Percentiles rank a stretch among this genome's conserved stretches.
phyloP scores from a whole-genome alignment of 345 rosid genomes.

The Eucalyptus guilfoylei region DNA sequence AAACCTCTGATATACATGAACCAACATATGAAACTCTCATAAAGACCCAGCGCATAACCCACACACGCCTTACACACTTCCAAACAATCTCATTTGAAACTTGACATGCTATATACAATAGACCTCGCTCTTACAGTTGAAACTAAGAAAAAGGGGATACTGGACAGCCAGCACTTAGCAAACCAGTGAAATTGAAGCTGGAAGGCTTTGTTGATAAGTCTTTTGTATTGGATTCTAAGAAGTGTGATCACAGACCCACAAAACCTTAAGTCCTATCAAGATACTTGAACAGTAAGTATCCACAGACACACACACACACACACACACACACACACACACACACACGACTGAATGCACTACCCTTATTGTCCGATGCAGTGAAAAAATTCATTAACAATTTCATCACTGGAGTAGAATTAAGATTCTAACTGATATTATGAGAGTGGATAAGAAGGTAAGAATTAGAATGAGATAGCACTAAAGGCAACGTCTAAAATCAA shows the following conservation, averaged over 20 bases:
- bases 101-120: not conserved
- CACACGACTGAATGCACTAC: not conserved
- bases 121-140: not conserved
- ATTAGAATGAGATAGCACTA: not conserved
- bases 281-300: not conserved
- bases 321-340: not conserved
- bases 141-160: not conserved
- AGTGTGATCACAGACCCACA: not conserved
- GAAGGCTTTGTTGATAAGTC: not conserved
- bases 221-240: not conserved
- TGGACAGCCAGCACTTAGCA: not conserved
- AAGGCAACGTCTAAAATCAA: not conserved
- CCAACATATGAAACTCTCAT: not conserved
- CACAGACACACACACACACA: not conserved
- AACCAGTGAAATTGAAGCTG: not conserved
- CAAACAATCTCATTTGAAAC: not conserved
- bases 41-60: not conserved
- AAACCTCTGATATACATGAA: not conserved
- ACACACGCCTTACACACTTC: not conserved
- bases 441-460: not conserved
- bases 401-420: not conserved
- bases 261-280: not conserved
- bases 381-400: not conserved
- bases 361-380: not conserved
- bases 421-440: not conserved